phyloP scores from a whole-genome alignment of 768 basidiomycete species.

The Coprinopsis cinerea region DNA sequence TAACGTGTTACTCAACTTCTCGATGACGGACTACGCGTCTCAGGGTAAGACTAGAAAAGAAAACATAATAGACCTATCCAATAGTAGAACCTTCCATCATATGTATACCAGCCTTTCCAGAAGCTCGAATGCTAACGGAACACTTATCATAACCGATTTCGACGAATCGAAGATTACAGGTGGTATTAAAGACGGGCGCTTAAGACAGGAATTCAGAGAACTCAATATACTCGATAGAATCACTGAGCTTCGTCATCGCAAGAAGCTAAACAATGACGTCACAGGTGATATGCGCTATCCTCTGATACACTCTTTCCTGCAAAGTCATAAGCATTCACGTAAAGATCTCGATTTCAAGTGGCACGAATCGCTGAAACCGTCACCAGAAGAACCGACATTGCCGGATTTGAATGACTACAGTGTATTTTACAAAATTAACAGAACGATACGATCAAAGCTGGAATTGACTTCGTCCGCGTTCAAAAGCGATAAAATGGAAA shows the following conservation, averaged over 20 bases:
- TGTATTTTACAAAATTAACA: too few relatives aligned
- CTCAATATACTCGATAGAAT: conserved; percentile 1
- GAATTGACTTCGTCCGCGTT: too few relatives aligned
- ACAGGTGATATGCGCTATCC: not conserved
- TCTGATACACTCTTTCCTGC: too few relatives aligned
- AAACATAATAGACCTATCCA: conserved; percentile 1
- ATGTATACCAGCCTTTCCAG: not conserved
- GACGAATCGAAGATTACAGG: not conserved
- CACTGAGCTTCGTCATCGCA: not conserved
- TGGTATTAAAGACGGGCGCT: not conserved
- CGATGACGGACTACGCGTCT: conserved; percentile 6
- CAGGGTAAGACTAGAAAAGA: conserved; percentile 3
- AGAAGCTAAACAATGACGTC: not conserved
- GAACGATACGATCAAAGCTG: too few relatives aligned
- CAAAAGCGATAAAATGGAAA: too few relatives aligned
- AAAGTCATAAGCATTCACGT: too few relatives aligned
- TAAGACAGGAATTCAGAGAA: conserved; percentile 1
- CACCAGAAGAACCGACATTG: too few relatives aligned
- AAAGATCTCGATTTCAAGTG: too few relatives aligned
- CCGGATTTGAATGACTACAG: too few relatives aligned
- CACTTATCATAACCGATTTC: not conserved
- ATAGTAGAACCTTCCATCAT: not conserved
- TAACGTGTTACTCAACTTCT: conserved; percentile 1
- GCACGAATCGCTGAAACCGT: too few relatives aligned
- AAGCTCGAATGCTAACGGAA: not conserved